phyloP scores from a whole-genome alignment of 2,329 filamentous ascomycete genomes.

The Trichoderma atroviride region DNA sequence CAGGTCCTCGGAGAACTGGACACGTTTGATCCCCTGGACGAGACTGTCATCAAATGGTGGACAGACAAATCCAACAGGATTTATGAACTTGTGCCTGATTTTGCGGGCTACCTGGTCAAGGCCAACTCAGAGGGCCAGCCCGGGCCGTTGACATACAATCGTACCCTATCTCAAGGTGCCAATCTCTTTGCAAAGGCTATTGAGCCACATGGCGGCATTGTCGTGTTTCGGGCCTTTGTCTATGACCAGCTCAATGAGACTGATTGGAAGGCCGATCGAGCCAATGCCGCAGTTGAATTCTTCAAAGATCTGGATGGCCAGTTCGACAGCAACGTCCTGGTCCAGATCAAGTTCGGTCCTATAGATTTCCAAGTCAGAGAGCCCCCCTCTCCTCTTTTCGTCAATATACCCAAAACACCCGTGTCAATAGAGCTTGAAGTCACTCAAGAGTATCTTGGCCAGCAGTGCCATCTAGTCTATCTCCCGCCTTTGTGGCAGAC shows the following conservation, averaged over 20 bases:
- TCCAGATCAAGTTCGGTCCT: constrained; percentile 74
- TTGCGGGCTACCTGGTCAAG: constrained; percentile 71
- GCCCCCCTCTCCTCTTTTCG: constrained; percentile 66
- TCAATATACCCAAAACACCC: constrained; percentile 30
- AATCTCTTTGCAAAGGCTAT: constrained; percentile 67
- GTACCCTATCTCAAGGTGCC: constrained; percentile 68
- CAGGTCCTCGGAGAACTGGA: constrained; percentile 52
- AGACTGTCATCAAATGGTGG: constrained; percentile 65
- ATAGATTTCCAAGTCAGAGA: constrained; percentile 76
- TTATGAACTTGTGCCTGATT: constrained; percentile 64
- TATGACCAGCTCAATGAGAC: constrained; percentile 60
- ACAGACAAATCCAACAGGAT: constrained; percentile 59
- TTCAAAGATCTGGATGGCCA: constrained; percentile 65
- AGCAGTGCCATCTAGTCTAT: constrained; percentile 61
- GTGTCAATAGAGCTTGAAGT: constrained; percentile 14
- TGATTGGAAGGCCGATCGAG: constrained; percentile 68
- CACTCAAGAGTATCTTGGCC: constrained; percentile 18
- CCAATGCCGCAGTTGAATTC: constrained; percentile 69
- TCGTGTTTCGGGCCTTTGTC: constrained; percentile 74
- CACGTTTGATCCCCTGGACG: constrained; percentile 68
- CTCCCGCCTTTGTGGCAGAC: constrained; percentile 69
- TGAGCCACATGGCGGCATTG: constrained; percentile 60
- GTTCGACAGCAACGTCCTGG: constrained; percentile 70
- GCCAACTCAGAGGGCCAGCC: constrained; percentile 74
- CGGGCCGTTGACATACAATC: constrained; percentile 69